Base-by-base conservation (phyloP, 192 early-diverging fungal species). In the Phlyctochytrium planicorne region DNA sequence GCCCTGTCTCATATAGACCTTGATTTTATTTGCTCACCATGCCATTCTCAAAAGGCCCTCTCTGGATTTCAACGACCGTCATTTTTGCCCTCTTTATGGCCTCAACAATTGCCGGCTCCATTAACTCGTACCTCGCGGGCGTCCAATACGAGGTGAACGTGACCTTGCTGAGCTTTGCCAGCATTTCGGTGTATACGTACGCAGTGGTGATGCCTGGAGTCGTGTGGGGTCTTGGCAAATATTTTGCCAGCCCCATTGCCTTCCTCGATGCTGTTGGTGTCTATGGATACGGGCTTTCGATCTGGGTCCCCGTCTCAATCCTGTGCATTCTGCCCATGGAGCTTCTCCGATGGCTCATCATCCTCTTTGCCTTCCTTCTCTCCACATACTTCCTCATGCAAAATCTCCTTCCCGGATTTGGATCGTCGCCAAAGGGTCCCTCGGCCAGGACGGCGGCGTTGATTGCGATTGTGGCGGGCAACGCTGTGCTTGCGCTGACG, bases 51-150 rank as follows among this genome's bases (percentile, higher is more conserved):
- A 36, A 63, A 90, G 88, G 97, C 23, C 96, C 97, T 0, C 96
- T 98, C 75, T 99, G 97, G 97, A 93, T 99, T 52, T 78, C 95
- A 6, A 98, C 95, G 0, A 96, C 95, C 1, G 93, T 96, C n/a
- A 90, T 99, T 29, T 96, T 99, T 62, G 67, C 85, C n/a, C 85
- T 98, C 37, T 99, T 97, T 84, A 92, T 95, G 35, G 91, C 96
- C 16, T 91, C 92, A 2, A 91, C 91, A 34, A 82, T 99, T 29
- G 93, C 96, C 33, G 87, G 87, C 25, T 91, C 90, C 17, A 90
- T 99, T 59, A 85, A 89, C 50, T 81, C 86, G 47, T 82, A 91
- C 47, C 71, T 75, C 16, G 81, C 78, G 1, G 63, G 69, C 2
- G n/a, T 67, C 33, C 87, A 88, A 73, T 75, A 77, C 23, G 92